Evolutionary conservation across 768 basidiomycete species (phyloP), one percentile per base, ranked within the genome.

Genomic region (Chiua virens): DNA sequence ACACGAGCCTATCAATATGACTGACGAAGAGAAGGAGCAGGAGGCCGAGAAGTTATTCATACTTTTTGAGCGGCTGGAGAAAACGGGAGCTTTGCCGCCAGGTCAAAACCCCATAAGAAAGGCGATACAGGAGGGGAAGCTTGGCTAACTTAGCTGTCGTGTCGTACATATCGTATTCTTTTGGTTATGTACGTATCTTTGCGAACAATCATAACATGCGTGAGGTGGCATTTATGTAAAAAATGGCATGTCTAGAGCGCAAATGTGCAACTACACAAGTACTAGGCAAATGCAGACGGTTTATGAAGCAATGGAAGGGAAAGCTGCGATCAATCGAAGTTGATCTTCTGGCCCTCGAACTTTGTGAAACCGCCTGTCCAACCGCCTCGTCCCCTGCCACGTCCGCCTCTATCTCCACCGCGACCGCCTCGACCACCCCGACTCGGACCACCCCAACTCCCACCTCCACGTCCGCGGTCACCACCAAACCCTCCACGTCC

Each of bases 1-100:
- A 47, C 66, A 70, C 3, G 73, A 71, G 42, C 60, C 75, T 17
- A 67, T 66, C 7, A 72, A 82, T 44, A 96, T 99, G 94, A 87
- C 92, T 1, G 87, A 95, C 27, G 94, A 95, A 65, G 96, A 99
- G 76, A 97, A 96, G 68, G 92, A 97, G 64, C 73, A 72, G 10
- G 97, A 99, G 72, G 88, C 94, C 47, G 95, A 98, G 75, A 86
- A 86, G 63, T 74, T 99, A 37, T 92, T 98, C 62, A 84, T 89
- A 30, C 75, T 98, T 18, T 98, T 99, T 62, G 91, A 97, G 56
- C 76, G 95, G 42, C 74, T 98, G 56, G 90, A 94, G 65, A 83
- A 75, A 68, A 85, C 75, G 40, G 90, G 92, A 20, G 80, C 83
- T 39, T 62, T 92, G 28, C 79, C 82, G 11, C 73, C 82, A 18